Percentiles rank a stretch among this genome's conserved stretches.
Conservation (phyloP, 2,329 filamentous ascomycete species). For the Beauveria rudraprayagi region DNA sequence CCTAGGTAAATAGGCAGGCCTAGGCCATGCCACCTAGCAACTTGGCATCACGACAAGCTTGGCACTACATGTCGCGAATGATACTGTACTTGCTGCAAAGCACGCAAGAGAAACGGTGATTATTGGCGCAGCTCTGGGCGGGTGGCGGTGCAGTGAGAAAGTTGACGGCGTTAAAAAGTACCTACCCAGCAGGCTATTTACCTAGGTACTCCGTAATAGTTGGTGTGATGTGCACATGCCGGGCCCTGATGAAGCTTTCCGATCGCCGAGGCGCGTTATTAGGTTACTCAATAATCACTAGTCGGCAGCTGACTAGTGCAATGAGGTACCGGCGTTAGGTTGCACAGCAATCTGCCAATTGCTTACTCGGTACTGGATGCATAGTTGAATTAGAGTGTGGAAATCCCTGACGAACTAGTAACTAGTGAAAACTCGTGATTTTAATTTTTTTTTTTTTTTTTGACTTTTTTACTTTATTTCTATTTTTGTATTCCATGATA, state of each 20-base stretch:
- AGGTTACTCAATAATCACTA: neutral
- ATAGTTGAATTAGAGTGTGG: too few relatives aligned
- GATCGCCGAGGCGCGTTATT: slow-evolving; percentile 3
- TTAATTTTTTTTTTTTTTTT: neutral
- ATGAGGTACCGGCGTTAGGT: neutral
- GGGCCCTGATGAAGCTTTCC: neutral
- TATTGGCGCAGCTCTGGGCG: neutral
- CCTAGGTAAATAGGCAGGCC: neutral
- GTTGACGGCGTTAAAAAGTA: neutral
- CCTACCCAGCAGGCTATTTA: neutral
- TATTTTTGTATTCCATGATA: neutral
- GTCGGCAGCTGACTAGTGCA: neutral
- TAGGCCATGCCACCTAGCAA: neutral
- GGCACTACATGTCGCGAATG: neutral
- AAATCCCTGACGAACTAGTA: too few relatives aligned
- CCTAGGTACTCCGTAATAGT: too few relatives aligned
- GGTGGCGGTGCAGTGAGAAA: neutral
- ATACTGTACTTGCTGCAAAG: neutral
- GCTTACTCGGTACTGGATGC: too few relatives aligned
- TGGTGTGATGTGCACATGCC: too few relatives aligned
- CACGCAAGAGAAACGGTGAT: neutral
- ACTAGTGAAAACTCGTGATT: neutral
- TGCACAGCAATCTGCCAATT: neutral
- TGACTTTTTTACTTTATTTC: neutral
- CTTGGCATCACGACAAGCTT: neutral